A percentile compares a stretch with the other conserved stretches of the same genome.
phyloP scores from a whole-genome alignment of 176 grass and related monocot genomes.

The Triticum urartu region DNA sequence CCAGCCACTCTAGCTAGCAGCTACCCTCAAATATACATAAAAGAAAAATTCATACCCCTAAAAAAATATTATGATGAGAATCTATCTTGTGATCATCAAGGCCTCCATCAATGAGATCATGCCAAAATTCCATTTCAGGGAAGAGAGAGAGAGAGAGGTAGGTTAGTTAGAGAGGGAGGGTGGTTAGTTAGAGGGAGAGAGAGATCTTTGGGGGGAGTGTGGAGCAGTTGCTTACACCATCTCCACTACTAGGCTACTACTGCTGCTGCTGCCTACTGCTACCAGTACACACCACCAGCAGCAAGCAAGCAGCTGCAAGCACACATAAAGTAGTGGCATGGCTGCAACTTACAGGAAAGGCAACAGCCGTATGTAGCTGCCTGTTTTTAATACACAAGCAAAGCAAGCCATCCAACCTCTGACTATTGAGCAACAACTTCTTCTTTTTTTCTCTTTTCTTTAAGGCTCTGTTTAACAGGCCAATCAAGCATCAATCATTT shows the following conservation, averaged over 20 bases:
- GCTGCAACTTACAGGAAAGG: slow-evolving; percentile 54
- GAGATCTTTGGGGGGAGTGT: background rate
- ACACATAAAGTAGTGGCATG: slow-evolving; percentile 8
- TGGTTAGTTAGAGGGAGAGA: background rate
- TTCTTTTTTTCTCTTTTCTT: background rate
- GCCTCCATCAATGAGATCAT: background rate
- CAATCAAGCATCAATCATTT: slow-evolving; percentile 32
- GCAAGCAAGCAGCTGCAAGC: background rate
- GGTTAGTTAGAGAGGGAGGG: slow-evolving; percentile 5
- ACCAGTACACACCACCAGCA: slow-evolving; percentile 29
- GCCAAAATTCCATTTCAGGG: slow-evolving; percentile 29
- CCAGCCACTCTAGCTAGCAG: background rate
- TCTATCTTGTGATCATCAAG: slow-evolving; percentile 18
- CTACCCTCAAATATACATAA: background rate
- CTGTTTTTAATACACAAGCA: slow-evolving; percentile 38
- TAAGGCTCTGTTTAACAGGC: slow-evolving; percentile 20
- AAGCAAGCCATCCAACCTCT: slow-evolving; percentile 43
- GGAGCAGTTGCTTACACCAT: slow-evolving; percentile 56
- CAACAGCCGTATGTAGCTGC: slow-evolving; percentile 35
- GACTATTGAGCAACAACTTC: slow-evolving; percentile 7
- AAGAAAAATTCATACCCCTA: background rate
- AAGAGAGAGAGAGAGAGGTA: background rate
- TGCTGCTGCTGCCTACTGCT: background rate
- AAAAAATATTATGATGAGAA: background rate
- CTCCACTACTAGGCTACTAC: slow-evolving; percentile 53